Base-by-base conservation (phyloP, 495 filamentous ascomycete genomes). In the Wilcoxina mikolae region DNA sequence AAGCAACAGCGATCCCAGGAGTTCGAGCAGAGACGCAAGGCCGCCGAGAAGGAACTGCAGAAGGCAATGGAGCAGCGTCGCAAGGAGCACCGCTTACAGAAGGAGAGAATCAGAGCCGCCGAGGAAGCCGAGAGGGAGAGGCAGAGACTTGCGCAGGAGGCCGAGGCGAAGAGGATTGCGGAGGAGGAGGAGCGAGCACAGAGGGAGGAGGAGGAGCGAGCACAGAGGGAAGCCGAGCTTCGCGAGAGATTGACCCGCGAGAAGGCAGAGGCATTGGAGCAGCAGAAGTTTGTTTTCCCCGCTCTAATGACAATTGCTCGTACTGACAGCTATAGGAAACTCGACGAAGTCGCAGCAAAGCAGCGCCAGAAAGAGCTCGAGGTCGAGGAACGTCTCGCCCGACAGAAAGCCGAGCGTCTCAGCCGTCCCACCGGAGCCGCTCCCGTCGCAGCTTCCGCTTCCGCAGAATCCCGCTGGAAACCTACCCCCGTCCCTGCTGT, bases 21-120 rank as follows among this genome's bases (percentile, higher is more conserved):
- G 68, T 96, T 96, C 64, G 93, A 96, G 76, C 87, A 84, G 72
- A 80, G 89, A 47, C 81, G 85, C 65, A 85, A 81, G 70, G 79
- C 83, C 61, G 91, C 91, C 27, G 85, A 95, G 73, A 79, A 79
- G 49, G 90, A 96, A 61, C 77, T 93, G 49, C 81, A 95, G 73
- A 80, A 79, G 69, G 85, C 90, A 72, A 89, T 94, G 72, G 82
- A 82, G 51, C 76, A 82, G 58, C 83, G 91, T 58, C 75, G 82
- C 66, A 87, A 85, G 77, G 89, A 95, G 62, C 78, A 83, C 60
- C 72, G 74, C 58, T 56, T 56, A 18, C 50, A 47, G 22, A 74
- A 73, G 54, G 89, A 94, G 62, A 76, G 76, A 58, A 82, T 76
- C 68, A 79, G 80, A 56, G 86, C 90, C 77, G 83, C 78, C 69